These are phyloP conservation scores for Stachybotrys chlorohalonatus DNA, from an alignment of 2,329 filamentous ascomycete species.

Conservation along the genomic window DNA sequence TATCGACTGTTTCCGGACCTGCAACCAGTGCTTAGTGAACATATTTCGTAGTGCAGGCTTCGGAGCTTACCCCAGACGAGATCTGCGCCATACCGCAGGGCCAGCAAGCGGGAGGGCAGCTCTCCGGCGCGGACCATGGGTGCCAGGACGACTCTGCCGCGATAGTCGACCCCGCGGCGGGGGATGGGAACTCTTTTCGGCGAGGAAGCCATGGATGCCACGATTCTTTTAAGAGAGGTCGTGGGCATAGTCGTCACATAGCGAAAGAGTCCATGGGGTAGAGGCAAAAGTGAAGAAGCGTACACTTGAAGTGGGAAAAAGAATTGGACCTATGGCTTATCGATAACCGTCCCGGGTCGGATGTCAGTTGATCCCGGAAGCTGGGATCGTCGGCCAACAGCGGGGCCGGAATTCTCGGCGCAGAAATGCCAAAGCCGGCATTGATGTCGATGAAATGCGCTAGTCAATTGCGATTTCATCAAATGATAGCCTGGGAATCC, in stretches of 20 bases:
- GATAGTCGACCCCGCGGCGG: conserved; percentile 81
- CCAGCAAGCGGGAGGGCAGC: conserved; percentile 77
- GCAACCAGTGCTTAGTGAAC: conserved; percentile 2
- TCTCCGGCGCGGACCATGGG: conserved; percentile 99
- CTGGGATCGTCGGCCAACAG: not conserved
- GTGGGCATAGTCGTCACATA: conserved; percentile 16
- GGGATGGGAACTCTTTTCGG: conserved; percentile 73
- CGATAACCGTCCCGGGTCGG: conserved; percentile 1
- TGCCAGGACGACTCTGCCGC: conserved; percentile 86
- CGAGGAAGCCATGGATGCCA: conserved; percentile 53
- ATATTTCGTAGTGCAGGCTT: not conserved
- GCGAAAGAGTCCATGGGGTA: not conserved
- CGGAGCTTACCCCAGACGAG: conserved; percentile 74
- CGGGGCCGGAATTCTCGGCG: conserved; percentile 1
- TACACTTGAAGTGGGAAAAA: not conserved
- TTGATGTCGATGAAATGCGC: not conserved
- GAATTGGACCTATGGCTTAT: conserved; percentile 1
- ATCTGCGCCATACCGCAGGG: conserved; percentile 91
- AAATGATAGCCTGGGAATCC: no score
- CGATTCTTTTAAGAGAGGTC: conserved; percentile 36
- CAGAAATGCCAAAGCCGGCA: not conserved
- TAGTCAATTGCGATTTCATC: no score
- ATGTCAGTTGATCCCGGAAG: not conserved
- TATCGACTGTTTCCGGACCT: conserved; percentile 92
- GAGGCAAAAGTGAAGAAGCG: not conserved